phyloP scores from a whole-genome alignment of 1,284 basidiomycete genomes.

The Agaricales sp. region DNA sequence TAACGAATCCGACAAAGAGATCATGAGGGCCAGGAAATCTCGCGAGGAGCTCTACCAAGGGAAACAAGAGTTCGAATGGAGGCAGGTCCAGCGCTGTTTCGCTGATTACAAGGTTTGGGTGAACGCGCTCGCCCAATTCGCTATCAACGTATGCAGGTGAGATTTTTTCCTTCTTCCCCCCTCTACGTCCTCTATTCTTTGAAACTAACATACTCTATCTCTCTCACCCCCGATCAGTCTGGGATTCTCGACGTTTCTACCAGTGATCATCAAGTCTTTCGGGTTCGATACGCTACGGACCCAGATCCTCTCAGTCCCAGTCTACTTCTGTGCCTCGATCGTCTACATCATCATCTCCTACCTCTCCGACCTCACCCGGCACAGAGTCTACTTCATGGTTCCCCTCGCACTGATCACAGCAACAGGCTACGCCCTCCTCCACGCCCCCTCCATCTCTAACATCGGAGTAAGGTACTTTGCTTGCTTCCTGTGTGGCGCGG shows the following conservation, averaged over 20 bases:
- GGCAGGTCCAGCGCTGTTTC: background rate
- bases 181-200: background rate
- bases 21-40: background rate
- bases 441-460: background rate
- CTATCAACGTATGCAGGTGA: conserved; percentile 1
- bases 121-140: background rate
- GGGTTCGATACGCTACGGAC: background rate
- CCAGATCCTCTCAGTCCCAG: conserved; percentile 1
- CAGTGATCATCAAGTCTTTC: background rate
- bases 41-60: conserved; percentile 14
- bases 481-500: background rate
- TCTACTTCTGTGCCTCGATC: background rate
- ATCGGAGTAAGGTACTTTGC: background rate
- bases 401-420: background rate
- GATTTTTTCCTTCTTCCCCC: background rate
- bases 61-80: conserved; percentile 15
- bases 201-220: background rate
- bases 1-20: background rate
- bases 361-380: background rate
- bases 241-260: conserved; percentile 1
- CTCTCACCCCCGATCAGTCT: background rate
- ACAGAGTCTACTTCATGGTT: background rate
- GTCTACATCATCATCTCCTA: conserved; percentile 1
- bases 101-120: background rate
- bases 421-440: background rate